Conservation (phyloP, 331 rosid species). For the Spiraea crenata region DNA sequence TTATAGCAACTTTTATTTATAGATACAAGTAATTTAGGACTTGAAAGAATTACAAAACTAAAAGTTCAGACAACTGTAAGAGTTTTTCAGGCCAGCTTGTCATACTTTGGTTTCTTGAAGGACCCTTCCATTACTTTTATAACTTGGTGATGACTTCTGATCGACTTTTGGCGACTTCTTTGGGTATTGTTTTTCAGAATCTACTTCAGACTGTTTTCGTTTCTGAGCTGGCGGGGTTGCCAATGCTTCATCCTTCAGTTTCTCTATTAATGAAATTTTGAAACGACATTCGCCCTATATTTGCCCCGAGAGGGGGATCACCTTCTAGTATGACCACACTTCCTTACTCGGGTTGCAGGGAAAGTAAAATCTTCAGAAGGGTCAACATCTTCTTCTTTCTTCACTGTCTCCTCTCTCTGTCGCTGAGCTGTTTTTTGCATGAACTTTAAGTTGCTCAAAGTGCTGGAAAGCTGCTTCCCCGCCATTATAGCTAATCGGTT, state of each 20-base stretch:
- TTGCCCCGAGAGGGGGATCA: conserved; percentile 82
- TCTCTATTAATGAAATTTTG: conserved; percentile 77
- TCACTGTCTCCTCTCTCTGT: conserved; percentile 50
- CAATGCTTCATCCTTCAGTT: conserved; percentile 61
- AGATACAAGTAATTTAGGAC: conserved; percentile 11
- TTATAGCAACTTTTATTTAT: not conserved
- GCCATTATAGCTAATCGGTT: too few species aligned
- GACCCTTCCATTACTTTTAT: conserved; percentile 45
- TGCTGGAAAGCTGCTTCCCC: too few species aligned
- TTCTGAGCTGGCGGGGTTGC: conserved; percentile 49
- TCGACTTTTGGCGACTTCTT: conserved; percentile 49
- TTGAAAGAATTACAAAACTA: not conserved
- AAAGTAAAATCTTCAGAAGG: conserved; percentile 43
- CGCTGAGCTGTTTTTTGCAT: conserved; percentile 75
- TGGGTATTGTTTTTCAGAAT: conserved; percentile 41
- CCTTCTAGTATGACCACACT: conserved; percentile 84
- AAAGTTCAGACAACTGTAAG: conserved; percentile 31
- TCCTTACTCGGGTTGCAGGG: conserved; percentile 32
- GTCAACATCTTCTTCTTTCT: conserved; percentile 63
- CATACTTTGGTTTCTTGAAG: conserved; percentile 60
- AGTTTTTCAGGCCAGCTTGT: conserved; percentile 63
- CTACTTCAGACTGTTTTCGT: conserved; percentile 53
- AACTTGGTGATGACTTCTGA: conserved; percentile 27
- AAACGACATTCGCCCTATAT: conserved; percentile 83
- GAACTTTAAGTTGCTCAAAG: conserved; percentile 37